Evolutionary conservation across 176 grass and related monocot genomes (phyloP), one percentile per base, ranked within the genome.

Genomic region (Pharus latifolius): DNA sequence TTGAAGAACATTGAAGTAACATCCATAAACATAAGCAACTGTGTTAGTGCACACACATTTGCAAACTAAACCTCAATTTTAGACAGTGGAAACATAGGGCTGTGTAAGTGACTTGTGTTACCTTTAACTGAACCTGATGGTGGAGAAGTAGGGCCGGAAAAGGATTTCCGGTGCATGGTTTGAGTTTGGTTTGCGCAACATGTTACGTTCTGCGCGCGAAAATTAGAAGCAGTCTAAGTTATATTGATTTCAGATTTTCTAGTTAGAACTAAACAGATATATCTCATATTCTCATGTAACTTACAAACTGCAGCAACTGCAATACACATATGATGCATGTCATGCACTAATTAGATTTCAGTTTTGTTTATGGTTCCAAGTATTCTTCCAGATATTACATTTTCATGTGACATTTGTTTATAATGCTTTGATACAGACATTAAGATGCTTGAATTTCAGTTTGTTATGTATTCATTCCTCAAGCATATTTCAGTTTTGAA

Each of bases 161-260:
- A 78, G 0, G 79, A 87, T 82, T 82, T 87, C 41, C 73, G 79
- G 1, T 50, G 74, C 4, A 38, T 22, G 1, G 73, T 82, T 25
- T 87, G 84, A 5, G 84, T 87, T 62, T 87, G 79, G 66, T 82
- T 87, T n/a, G 84, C 84, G 12, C 78, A 87, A n/a, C 73, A 78
- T 55, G 67, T 82, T 73, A 82, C 67, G 60, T 78, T 78, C 79
- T 87, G 79, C 61, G 67, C 4, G 16, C 49, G 48, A 20, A 37
- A 11, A 1, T 27, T 14, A 63, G 28, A 47, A n/a, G 18, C 14
- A 5, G 7, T 26, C 0, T 12, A 2, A 14, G 18, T 75, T 10
- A 63, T n/a, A n/a, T 16, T 63, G 9, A 17, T 56, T 56, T 24
- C 13, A 46, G 3, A 32, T 16, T 49, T 38, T 12, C n/a, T n/a